Base-by-base conservation (phyloP, 805 yeast genomes). In the Wickerhamiella dianesei region DNA sequence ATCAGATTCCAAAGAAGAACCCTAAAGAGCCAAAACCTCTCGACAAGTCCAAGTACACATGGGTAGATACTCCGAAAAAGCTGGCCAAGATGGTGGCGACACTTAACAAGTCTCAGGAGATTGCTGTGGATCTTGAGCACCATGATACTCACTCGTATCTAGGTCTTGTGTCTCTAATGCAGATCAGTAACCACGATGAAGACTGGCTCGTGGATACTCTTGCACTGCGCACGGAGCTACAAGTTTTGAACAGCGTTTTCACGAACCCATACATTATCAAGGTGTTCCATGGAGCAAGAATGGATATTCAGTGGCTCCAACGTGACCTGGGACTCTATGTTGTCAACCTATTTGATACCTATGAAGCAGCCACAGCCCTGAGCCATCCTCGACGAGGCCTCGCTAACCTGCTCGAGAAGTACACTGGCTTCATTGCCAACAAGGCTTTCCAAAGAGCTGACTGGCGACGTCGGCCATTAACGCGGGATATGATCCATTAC, bases 271-370 rank as follows among this genome's bases (percentile, higher is more conserved):
- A 65, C 3, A 79, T 89, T 29, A 68, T 85, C 22, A 92, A 92
- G 60, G 94, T 92, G 1, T 77, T 92, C 54, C 99, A 92, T 62
- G 99, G 99, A 50, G 95, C 98, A 0, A 80, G 77, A 55, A 87
- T 86, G 95, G 99, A 92, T 69, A 82, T 92, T 3, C 79, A 86
- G 41, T 92, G 99, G 99, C 69, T 92, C 35, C 99, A 92, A 66
- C 72, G 97, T 53, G 98, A 92, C 59, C 71, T 92, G 47, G 99
- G 99, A 0, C 63, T 92, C 8, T 92, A 92, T 57, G 67, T 92
- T 4, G 98, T 92, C 3, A 74, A 88, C 40, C 64, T 92, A 22
- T 89, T 92, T 62, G 99, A 92, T 63, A 92, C 98, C 0, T 89
- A 74, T 61, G 88, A 81, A 65, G 98, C 98, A 0, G 77, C 95